Percentiles rank a stretch among this genome's conserved stretches.
Conservation (phyloP, 139 green algal genomes). For the Micromonas commoda region DNA sequence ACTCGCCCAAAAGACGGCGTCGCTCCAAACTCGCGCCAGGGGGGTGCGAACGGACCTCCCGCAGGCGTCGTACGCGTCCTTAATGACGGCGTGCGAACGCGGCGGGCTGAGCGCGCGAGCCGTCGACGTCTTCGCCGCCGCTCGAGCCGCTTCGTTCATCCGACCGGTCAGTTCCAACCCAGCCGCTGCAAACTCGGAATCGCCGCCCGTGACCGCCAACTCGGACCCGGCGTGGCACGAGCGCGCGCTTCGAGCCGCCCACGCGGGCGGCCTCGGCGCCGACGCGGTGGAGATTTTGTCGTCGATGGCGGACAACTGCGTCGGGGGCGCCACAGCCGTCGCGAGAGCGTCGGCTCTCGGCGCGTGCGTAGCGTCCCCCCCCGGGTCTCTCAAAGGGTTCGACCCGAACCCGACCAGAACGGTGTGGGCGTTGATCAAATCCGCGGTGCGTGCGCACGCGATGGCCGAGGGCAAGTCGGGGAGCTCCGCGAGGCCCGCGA, state of each 20-base stretch:
- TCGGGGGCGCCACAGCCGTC: not conserved
- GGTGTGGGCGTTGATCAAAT: not conserved
- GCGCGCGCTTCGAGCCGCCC: not conserved
- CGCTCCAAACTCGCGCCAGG: not conserved
- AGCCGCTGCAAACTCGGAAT: no score
- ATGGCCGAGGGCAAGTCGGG: not conserved
- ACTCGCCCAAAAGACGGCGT: not conserved
- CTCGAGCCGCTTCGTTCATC: no score
- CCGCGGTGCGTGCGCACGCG: not conserved
- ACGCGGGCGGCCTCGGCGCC: not conserved
- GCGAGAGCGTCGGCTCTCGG: not conserved
- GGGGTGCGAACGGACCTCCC: not conserved
- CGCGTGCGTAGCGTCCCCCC: not conserved
- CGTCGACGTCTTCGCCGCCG: slow-evolving; percentile 14
- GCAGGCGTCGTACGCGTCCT: slow-evolving; percentile 31
- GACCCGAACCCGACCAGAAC: not conserved
- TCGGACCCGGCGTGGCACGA: not conserved
- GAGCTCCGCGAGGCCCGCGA: no score
- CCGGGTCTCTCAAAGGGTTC: no score
- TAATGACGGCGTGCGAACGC: slow-evolving; percentile 39
- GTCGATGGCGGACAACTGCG: not conserved
- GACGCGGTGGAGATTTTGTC: not conserved
- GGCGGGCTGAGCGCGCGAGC: slow-evolving; percentile 4
- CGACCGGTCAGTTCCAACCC: no score
- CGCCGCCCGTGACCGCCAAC: not conserved